Evolutionary conservation across 1,284 basidiomycete genomes (phyloP), one percentile per base, ranked within the genome.

Genomic region (Melampsora larici-populina): DNA sequence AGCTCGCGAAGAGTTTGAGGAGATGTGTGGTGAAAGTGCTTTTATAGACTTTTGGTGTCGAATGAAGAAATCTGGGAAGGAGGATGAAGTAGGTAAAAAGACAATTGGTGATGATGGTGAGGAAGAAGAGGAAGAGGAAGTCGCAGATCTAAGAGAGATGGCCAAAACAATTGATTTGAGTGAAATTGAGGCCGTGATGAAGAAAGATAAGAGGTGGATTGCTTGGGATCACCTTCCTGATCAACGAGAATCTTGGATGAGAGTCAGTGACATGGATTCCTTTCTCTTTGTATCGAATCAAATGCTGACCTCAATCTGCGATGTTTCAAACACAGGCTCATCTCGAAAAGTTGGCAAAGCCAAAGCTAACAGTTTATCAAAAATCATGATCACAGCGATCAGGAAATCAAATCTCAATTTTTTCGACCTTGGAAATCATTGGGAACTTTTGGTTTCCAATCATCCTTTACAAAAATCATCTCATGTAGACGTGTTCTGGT

Each of bases 1-100:
- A 33, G 63, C 63, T 7, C 63, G 36, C 33, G 31, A 40, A 31
- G 63, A 65, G 63, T 65, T 65, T 65, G 63, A 65, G 33, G 63
- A 40, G 63, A 65, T 65, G 63, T 65, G 63, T 17, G 63, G 63
- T 21, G 63, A 65, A 65, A 65, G 63, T n/a, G 29, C 63, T 21
- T 65, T 65, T 36, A 65, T 65, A 21, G 63, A 65, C 33, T 65
- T 65, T 36, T 65, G 63, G 63, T 65, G 63, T 36, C 63, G 63
- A 31, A 65, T 65, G 63, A 65, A 65, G 33, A 65, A 65, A 26
- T 21, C 63, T n/a, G 63, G n/a, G 15, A 40, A 65, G 29, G 63
- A 65, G 8, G 29, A 65, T 31, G 63, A 29, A 8, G 63, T 65
- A 31, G 63, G 63, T 21, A 33, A n/a, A 1, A 40, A 21, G 63